A percentile compares a stretch with the other conserved stretches of the same genome.
phyloP scores from a whole-genome alignment of 2,329 filamentous ascomycete species.

The Aureobasidium zeae region DNA sequence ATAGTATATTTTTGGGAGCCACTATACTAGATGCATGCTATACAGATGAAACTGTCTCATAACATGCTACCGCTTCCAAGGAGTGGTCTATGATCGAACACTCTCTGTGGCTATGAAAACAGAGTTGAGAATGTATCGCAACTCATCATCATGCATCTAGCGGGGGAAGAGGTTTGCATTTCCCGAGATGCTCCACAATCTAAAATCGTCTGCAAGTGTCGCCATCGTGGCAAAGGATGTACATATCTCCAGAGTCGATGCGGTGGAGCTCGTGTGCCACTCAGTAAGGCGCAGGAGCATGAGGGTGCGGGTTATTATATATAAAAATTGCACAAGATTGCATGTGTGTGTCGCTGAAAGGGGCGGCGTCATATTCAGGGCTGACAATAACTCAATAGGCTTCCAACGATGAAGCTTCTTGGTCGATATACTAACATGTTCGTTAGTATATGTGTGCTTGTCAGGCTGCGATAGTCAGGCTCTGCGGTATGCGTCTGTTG shows the following conservation, averaged over 20 bases:
- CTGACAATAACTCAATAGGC: too few relatives aligned
- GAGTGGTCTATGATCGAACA: neutral
- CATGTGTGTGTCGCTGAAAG: too few relatives aligned
- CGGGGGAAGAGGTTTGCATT: too few relatives aligned
- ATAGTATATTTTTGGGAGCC: too few relatives aligned
- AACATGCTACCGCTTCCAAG: too few relatives aligned
- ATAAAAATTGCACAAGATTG: constrained; percentile 10
- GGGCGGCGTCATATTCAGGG: too few relatives aligned
- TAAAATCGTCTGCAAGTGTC: constrained; percentile 11
- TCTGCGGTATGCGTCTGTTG: constrained; percentile 34
- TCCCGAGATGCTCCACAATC: too few relatives aligned
- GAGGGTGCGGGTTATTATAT: neutral
- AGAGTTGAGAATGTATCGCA: neutral
- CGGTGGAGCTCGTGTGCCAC: constrained; percentile 11
- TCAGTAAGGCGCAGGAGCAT: neutral
- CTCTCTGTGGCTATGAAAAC: neutral
- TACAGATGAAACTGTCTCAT: too few relatives aligned
- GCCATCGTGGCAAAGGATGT: neutral
- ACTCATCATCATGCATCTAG: too few relatives aligned
- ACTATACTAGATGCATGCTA: too few relatives aligned
- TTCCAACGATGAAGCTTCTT: neutral
- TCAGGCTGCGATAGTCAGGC: constrained; percentile 44
- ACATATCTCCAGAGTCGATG: constrained; percentile 14
- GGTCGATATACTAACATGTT: neutral
- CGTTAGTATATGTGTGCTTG: constrained; percentile 41